A percentile compares a stretch with the other conserved stretches of the same genome.
Conservation (phyloP, 2,329 filamentous ascomycete genomes). For the Didymella glomerata region DNA sequence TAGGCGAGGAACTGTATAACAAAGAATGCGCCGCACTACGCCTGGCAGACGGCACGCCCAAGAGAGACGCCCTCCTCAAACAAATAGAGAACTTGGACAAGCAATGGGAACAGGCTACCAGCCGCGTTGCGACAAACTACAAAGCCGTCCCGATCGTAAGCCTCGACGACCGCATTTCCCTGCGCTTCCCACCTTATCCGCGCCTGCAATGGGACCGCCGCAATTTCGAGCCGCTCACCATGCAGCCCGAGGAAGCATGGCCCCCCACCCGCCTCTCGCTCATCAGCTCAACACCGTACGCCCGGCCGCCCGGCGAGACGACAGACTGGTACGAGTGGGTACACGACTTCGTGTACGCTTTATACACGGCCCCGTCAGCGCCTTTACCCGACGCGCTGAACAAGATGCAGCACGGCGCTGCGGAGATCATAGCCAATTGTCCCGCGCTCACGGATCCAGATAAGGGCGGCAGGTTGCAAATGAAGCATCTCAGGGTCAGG, state of each 20-base stretch:
- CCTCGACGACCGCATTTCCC: slow-evolving; percentile 41
- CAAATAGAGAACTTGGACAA: slow-evolving; percentile 50
- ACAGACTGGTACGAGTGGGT: slow-evolving; percentile 36
- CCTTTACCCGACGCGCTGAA: slow-evolving; percentile 37
- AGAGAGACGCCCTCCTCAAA: slow-evolving; percentile 38
- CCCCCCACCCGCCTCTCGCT: slow-evolving; percentile 67
- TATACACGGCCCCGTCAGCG: slow-evolving; percentile 19
- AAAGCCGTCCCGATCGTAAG: slow-evolving; percentile 18
- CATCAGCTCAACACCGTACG: slow-evolving; percentile 72
- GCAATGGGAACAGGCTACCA: slow-evolving; percentile 16
- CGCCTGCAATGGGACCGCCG: slow-evolving; percentile 71
- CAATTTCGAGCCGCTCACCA: slow-evolving; percentile 72
- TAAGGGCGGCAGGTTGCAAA: slow-evolving; percentile 43
- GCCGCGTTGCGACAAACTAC: slow-evolving; percentile 15
- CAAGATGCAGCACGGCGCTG: slow-evolving; percentile 40
- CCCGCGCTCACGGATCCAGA: slow-evolving; percentile 41
- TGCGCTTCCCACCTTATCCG: slow-evolving; percentile 31
- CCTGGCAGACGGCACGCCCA: slow-evolving; percentile 28
- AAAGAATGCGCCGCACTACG: slow-evolving; percentile 40
- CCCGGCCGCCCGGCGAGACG: slow-evolving; percentile 22
- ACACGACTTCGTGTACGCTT: slow-evolving; percentile 38
- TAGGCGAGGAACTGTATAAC: slow-evolving; percentile 39
- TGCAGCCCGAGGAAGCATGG: slow-evolving; percentile 69
- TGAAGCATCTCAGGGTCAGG: slow-evolving; percentile 42
- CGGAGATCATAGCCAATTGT: slow-evolving; percentile 38